These are phyloP conservation scores for Collybia nuda DNA, from an alignment of 768 basidiomycete species.

Conservation along the genomic window DNA sequence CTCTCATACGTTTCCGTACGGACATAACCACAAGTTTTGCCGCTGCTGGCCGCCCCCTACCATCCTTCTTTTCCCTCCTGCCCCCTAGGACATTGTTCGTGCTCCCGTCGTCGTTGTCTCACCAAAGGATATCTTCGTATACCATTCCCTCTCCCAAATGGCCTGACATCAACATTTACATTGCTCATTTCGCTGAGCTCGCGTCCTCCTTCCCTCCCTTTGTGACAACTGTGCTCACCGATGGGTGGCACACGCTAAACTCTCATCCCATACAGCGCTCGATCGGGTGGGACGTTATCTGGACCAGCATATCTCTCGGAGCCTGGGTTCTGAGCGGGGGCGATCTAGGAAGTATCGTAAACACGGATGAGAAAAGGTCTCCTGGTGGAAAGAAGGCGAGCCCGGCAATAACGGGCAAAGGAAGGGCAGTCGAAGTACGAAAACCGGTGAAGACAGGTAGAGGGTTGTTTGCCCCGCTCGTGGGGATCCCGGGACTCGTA, in stretches of 20 bases:
- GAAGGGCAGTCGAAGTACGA: too few species aligned
- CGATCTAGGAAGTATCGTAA: too few species aligned
- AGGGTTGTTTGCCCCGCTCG: too few species aligned
- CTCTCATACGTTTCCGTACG: not conserved
- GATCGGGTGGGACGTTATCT: conserved; percentile 65
- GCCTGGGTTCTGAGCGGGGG: conserved; percentile 27
- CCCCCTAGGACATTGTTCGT: too few species aligned
- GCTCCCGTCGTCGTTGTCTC: too few species aligned
- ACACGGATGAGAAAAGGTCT: too few species aligned
- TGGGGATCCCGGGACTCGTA: too few species aligned
- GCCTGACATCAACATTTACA: not conserved
- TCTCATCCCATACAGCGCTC: conserved; percentile 62
- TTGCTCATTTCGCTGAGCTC: conserved; percentile 12
- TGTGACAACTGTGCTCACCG: conserved; percentile 8
- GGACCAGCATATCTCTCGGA: conserved; percentile 46
- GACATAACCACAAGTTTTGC: not conserved
- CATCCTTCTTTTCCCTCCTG: not conserved
- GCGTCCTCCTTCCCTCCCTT: conserved; percentile 15
- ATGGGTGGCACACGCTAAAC: conserved; percentile 37
- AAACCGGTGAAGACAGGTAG: too few species aligned
- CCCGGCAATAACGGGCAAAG: too few species aligned
- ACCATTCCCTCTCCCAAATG: not conserved
- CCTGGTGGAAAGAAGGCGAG: too few species aligned
- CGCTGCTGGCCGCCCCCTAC: not conserved
- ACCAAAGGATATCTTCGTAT: too few species aligned